Base-by-base conservation (phyloP, 805 yeast species). In the Sugiyamaella floridensis region DNA sequence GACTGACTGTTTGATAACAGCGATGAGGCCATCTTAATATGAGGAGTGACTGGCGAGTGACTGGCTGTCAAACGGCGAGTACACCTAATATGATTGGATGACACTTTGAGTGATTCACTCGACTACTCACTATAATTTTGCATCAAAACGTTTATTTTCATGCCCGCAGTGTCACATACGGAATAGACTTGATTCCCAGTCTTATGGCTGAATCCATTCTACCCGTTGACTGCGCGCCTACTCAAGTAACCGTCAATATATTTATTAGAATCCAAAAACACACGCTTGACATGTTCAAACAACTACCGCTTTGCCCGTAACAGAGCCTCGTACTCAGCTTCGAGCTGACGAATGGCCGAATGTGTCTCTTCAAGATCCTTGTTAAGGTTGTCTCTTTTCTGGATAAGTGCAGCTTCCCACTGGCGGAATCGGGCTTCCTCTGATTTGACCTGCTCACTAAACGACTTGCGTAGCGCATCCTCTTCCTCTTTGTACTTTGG, bases 361-460 rank as follows among this genome's bases (percentile, higher is more conserved):
- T 89, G 96, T 72, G 90, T 81, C 61, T 86, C 89, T 63, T 92
- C 97, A 63, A 93, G 78, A 71, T 93, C 99, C 70, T 85, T 86
- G 73, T 93, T 93, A 67, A 93, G 78, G 69, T 96, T 81, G 71
- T 89, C 87, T 74, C 96, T 86, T 74, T 93, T 97, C 62, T 88
- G 89, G 60, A 89, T 93, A 62, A 93, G 88, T 67, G 93, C 92
- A 63, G 89, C 87, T 74, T 90, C 97, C 99, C 99, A 93, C 76
- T 92, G 96, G 76, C 95, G 87, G 71, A 93, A 93, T 67, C 99
- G 81, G 65, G 89, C 95, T 66, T 93, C 99, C 74, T 93, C 99
- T 47, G 86, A 86, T 74, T 92, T 90, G 55, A 93, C 88, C 75
- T 93, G 97, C 70, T 90, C 97, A 9, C 98, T 92, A 73, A 93